Percentiles rank a stretch among this genome's conserved stretches.
Evolutionary conservation across 805 yeast genomes (phyloP).

Genomic region (Yarrowia hollandica): DNA sequence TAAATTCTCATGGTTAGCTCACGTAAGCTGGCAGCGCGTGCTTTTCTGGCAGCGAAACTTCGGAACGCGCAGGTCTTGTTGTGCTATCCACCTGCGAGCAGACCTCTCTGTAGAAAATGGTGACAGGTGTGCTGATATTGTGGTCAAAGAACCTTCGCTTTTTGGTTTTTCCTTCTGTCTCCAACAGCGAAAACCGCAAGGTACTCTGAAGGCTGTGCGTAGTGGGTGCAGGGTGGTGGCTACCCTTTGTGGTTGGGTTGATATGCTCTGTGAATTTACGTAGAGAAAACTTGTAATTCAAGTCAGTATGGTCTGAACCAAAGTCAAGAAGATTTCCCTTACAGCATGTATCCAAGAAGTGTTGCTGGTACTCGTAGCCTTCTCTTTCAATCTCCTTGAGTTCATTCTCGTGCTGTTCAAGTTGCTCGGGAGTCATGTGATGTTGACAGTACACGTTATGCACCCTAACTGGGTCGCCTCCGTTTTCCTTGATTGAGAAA

Average conservation of each 20-base stretch:
- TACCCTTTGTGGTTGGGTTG: neutral
- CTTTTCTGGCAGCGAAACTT: neutral
- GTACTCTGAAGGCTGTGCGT: neutral
- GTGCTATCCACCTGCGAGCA: neutral
- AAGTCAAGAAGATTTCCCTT: neutral
- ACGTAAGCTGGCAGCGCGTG: neutral
- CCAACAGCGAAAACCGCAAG: neutral
- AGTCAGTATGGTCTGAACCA: neutral
- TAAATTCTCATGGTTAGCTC: too few species aligned
- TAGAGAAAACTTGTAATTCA: neutral
- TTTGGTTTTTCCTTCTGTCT: neutral
- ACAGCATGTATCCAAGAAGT: slow-evolving; percentile 10
- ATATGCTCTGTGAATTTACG: neutral
- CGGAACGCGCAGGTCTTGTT: neutral
- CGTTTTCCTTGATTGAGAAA: slow-evolving; percentile 4
- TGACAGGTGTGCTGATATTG: neutral
- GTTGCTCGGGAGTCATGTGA: slow-evolving; percentile 1
- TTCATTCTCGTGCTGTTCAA: slow-evolving; percentile 4
- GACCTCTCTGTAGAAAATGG: neutral
- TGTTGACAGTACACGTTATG: slow-evolving; percentile 14
- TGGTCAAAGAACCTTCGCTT: slow-evolving; percentile 4
- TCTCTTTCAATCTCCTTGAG: neutral
- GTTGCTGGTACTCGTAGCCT: neutral
- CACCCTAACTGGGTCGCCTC: neutral
- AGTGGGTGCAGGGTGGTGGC: neutral